Evolutionary conservation across 2,329 filamentous ascomycete species (phyloP).

Genomic region (Stagonosporopsis vannaccii): DNA sequence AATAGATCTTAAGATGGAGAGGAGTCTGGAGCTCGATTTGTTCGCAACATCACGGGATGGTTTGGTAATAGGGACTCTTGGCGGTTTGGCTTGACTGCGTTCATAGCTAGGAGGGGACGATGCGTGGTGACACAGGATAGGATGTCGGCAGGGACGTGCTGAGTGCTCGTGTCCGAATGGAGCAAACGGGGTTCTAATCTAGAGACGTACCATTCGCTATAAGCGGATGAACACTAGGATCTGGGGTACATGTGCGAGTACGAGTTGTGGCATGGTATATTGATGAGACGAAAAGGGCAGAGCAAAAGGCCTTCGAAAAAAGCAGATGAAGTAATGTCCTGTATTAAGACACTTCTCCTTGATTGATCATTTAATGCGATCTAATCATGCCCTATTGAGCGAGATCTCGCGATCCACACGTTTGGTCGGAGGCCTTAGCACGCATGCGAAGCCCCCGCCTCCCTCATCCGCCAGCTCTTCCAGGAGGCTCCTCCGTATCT

Average conservation of each 20-base stretch:
- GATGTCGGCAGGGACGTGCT: not conserved
- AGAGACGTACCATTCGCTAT: not conserved
- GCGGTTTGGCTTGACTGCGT: not conserved
- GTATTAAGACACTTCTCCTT: not conserved
- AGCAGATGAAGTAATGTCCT: too few relatives aligned
- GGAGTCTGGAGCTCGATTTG: too few relatives aligned
- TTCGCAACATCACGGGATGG: too few relatives aligned
- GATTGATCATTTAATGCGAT: conserved; percentile 4
- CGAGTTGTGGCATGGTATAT: not conserved
- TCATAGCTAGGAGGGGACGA: not conserved
- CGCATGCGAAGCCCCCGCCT: not conserved
- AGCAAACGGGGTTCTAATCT: not conserved
- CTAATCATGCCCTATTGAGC: not conserved
- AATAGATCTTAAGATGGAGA: too few relatives aligned
- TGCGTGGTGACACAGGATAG: not conserved
- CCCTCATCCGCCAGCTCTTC: not conserved
- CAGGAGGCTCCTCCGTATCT: not conserved
- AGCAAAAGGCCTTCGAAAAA: too few relatives aligned
- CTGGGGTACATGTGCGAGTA: not conserved
- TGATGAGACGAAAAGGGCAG: not conserved
- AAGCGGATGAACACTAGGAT: not conserved
- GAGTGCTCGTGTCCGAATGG: not conserved
- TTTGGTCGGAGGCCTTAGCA: not conserved
- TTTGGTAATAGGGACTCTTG: not conserved
- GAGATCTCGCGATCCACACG: not conserved